These are phyloP conservation scores for Sporothrix globosa DNA, from an alignment of 2,329 filamentous ascomycete genomes.

Conservation along the genomic window DNA sequence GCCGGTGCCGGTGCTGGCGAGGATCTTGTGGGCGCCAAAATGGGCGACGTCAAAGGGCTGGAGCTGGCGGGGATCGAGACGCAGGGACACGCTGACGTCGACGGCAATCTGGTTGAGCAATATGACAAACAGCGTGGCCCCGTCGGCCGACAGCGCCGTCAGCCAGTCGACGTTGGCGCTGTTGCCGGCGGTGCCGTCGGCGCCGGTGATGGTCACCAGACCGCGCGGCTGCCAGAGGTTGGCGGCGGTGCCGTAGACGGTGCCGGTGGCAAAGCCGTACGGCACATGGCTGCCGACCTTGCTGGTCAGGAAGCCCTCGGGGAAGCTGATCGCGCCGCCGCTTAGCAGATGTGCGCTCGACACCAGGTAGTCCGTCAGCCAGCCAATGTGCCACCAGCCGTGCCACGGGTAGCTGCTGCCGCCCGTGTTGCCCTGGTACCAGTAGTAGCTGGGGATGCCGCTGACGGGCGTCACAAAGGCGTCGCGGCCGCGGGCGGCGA, in stretches of 20 bases:
- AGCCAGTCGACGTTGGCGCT: slow-evolving; percentile 30
- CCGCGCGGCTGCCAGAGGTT: slow-evolving; percentile 30
- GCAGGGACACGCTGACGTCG: background rate
- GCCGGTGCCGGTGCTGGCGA: slow-evolving; percentile 1
- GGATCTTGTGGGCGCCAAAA: background rate
- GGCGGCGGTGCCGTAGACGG: slow-evolving; percentile 28
- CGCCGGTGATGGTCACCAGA: slow-evolving; percentile 10
- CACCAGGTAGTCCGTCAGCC: slow-evolving; percentile 34
- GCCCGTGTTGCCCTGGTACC: slow-evolving; percentile 33
- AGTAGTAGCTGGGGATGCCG: slow-evolving; percentile 34
- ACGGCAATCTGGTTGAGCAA: slow-evolving; percentile 25
- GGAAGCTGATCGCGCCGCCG: slow-evolving; percentile 29
- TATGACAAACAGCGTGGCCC: slow-evolving; percentile 28
- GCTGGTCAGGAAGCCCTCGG: slow-evolving; percentile 32
- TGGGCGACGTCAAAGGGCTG: slow-evolving; percentile 5
- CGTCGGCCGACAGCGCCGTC: slow-evolving; percentile 27
- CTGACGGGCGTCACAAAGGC: slow-evolving; percentile 30
- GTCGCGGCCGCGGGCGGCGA: slow-evolving; percentile 33
- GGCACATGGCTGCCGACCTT: slow-evolving; percentile 34
- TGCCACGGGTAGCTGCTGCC: slow-evolving; percentile 33
- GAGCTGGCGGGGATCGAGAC: slow-evolving; percentile 27
- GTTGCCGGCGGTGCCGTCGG: too few species aligned
- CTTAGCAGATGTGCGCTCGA: slow-evolving; percentile 28
- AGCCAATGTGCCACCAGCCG: slow-evolving; percentile 35
- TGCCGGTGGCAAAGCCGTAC: slow-evolving; percentile 30